These are phyloP conservation scores for Podospora fimiseda DNA, from an alignment of 495 filamentous ascomycete species.

Conservation along the genomic window DNA sequence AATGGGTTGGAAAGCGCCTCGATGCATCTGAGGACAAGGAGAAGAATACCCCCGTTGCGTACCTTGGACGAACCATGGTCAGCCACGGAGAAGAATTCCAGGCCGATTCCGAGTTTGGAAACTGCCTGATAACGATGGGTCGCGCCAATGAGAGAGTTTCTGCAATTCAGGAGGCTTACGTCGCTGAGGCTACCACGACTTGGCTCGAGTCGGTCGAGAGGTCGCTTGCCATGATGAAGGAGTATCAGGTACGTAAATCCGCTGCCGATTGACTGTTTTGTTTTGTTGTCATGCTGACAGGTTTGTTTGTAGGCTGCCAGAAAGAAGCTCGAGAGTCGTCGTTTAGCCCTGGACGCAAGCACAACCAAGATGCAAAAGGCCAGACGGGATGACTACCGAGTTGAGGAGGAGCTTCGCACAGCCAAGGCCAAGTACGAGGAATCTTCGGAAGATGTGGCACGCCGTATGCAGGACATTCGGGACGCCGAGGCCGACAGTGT, in stretches of 20 bases:
- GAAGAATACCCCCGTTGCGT: slow-evolving; percentile 72
- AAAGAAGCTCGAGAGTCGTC: slow-evolving; percentile 90
- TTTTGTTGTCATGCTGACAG: slow-evolving; percentile 15
- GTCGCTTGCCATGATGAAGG: slow-evolving; percentile 91
- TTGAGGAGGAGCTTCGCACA: slow-evolving; percentile 86
- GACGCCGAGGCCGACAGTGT: slow-evolving; percentile 83
- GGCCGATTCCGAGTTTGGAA: slow-evolving; percentile 84
- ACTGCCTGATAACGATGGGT: slow-evolving; percentile 76
- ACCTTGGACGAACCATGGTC: slow-evolving; percentile 84
- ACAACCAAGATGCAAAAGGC: slow-evolving; percentile 88
- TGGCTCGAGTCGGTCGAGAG: slow-evolving; percentile 92
- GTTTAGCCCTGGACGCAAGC: slow-evolving; percentile 87
- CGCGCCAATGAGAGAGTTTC: slow-evolving; percentile 83
- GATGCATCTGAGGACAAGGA: slow-evolving; percentile 76
- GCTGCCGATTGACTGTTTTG: no score
- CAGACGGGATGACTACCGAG: slow-evolving; percentile 86
- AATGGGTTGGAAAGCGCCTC: slow-evolving; percentile 79
- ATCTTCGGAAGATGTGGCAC: slow-evolving; percentile 83
- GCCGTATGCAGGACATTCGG: slow-evolving; percentile 95
- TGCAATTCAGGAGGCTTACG: slow-evolving; percentile 79
- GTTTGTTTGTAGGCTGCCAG: slow-evolving; percentile 55
- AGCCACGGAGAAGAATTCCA: slow-evolving; percentile 92
- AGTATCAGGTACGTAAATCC: slow-evolving; percentile 63
- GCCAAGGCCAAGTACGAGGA: slow-evolving; percentile 97
- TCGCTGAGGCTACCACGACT: slow-evolving; percentile 70